phyloP scores from a whole-genome alignment of 1,284 basidiomycete species.

The Trametes hirsuta region DNA sequence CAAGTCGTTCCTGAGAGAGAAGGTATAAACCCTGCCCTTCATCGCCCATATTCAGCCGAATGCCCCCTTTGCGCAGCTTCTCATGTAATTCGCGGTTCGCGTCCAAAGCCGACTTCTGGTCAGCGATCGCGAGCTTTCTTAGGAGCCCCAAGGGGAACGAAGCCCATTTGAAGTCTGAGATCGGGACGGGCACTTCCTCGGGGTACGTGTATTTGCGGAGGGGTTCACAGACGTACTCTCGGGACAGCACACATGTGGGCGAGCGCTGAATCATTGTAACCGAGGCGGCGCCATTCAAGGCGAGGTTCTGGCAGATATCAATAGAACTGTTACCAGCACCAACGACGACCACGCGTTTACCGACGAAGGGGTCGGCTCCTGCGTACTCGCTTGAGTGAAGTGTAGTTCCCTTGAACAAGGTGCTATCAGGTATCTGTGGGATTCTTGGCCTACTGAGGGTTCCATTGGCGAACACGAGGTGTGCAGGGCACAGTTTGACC shows the following conservation, averaged over 20 bases:
- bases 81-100: slow-evolving; percentile 51
- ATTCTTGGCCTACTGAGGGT: slow-evolving; percentile 49
- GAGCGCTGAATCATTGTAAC: slow-evolving; percentile 39
- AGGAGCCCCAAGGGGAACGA: slow-evolving; percentile 44
- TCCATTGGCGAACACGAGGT: slow-evolving; percentile 63
- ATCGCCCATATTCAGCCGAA: slow-evolving; percentile 57
- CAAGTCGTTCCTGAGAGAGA: slow-evolving; percentile 39
- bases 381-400: slow-evolving; percentile 47
- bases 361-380: slow-evolving; percentile 43
- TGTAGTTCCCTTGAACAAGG: slow-evolving; percentile 45
- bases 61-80: slow-evolving; percentile 59
- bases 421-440: slow-evolving; percentile 44
- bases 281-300: slow-evolving; percentile 38
- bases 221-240: slow-evolving; percentile 30
- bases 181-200: slow-evolving; percentile 43
- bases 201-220: slow-evolving; percentile 39
- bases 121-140: slow-evolving; percentile 33
- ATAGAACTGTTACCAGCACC: slow-evolving; percentile 53
- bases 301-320: slow-evolving; percentile 50
- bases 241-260: slow-evolving; percentile 32
- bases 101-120: slow-evolving; percentile 29
- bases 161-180: slow-evolving; percentile 48
- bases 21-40: slow-evolving; percentile 55
- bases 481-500: slow-evolving; percentile 51
- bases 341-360: slow-evolving; percentile 54